Evolutionary conservation across 1,139 yeast species (phyloP), one percentile per base, ranked within the genome.

Genomic region (Pichiaceae sp.): DNA sequence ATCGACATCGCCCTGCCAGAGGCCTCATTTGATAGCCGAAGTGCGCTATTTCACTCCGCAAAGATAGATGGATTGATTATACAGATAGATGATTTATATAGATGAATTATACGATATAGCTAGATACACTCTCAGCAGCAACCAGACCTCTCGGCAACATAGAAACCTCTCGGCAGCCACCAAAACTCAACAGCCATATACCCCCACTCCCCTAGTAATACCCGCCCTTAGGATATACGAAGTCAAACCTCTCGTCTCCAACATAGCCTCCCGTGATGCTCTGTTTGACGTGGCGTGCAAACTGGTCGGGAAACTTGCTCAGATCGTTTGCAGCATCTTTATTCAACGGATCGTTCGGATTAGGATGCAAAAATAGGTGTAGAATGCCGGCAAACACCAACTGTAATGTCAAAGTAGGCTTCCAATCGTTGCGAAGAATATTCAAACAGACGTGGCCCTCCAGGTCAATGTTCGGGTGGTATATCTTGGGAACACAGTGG

Each of bases 351-450:
- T 91, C 97, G 42, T 78, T 78, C 1, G 95, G 81, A 56, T 87
- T 89, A 12, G 96, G 96, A 51, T 89, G 96, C 42, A 86, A 64
- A 50, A 91, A 86, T 46, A 91, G 67, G 54, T 82, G 87, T 53
- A 87, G 76, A 42, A 91, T 67, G 0, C 98, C 98, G 36, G 89
- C 80, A 46, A 89, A 68, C 17, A 91, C 78, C 4, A 91, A 70
- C 55, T 82, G 86, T 53, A 91, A 64, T 45, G 81, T 84, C 48
- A 91, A 68, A 2, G 87, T 96, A 0, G 98, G 97, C 25, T 91
- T 78, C 98, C 98, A 91, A 57, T 89, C 97, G 57, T 87, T 96
- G 46, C 97, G 66, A 42, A 91, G 65, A 32, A 91, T 87, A 56
- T 91, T 89, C 42, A 91, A 68, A 54, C 98, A 91, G 19, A 91